Base-by-base conservation (phyloP, 345 rosid genomes). In the Hibiscus trionum region DNA sequence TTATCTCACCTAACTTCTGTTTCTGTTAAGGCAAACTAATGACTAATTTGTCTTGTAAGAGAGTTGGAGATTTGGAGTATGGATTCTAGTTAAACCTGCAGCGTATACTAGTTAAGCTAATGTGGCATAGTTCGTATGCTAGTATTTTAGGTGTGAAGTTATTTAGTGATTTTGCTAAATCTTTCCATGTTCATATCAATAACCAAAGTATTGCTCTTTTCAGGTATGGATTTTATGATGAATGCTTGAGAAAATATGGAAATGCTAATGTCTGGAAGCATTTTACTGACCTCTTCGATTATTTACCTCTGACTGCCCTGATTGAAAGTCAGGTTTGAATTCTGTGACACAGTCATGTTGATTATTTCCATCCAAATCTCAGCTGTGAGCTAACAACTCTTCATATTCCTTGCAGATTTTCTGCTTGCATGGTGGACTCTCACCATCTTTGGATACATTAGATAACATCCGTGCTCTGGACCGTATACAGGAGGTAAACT, bases 401-500 rank as follows among this genome's bases (percentile, higher is more conserved):
- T 60, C 35, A 33, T 29, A 6, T 29, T 17, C 26, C 33, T 61
- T 68, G 62, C 70, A 86, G 89, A 66, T 86, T 68, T 86, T 91
- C 87, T 91, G 96, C 78, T 87, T 91, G 85, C 96, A 91, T 69
- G 96, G 96, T 58, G 96, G 96, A 59, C 91, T 91, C 33, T 91
- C 96, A 26, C 96, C 96, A 56, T 88, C 96, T 73, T 81, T 91
- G 33, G 96, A 91, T 78, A 88, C 96, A 15, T 84, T 91, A 80
- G 96, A 91, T 66, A 88, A 91, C 72, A 88, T 90, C 69, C 90
- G 96, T 59, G 84, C 86, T 75, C 81, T 90, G 80, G 96, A 90
- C 77, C 96, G 96, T 52, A 88, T 88, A 79, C 96, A 91, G 72
- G 96, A 91, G 90, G 96, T 90, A 84, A 16, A 60, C 33, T 15